Evolutionary conservation across 805 yeast species (phyloP).

Genomic region (Lipomyces yamadae): DNA sequence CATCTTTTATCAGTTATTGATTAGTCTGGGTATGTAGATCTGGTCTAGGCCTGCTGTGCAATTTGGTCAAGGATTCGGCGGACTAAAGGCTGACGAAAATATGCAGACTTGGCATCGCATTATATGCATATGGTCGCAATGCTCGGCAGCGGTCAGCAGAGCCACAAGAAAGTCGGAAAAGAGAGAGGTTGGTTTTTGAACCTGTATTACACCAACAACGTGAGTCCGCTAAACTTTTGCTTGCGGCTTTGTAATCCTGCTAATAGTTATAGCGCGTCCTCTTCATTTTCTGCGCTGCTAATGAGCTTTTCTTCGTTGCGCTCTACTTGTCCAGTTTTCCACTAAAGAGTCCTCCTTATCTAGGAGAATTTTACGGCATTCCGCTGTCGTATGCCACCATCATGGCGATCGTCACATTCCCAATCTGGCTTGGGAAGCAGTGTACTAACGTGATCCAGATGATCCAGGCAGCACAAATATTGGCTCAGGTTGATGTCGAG

Average conservation of each 20-base stretch:
- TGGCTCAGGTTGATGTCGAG: slow-evolving; percentile 78
- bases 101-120: slow-evolving; percentile 74
- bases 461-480: slow-evolving; percentile 77
- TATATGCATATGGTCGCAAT: slow-evolving; percentile 99
- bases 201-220: slow-evolving; percentile 84
- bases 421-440: slow-evolving; percentile 91
- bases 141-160: slow-evolving; percentile 72
- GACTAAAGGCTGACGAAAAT: not conserved
- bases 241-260: not conserved
- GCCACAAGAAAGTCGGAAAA: slow-evolving; percentile 82
- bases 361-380: slow-evolving; percentile 42
- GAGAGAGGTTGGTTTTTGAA: slow-evolving; percentile 73
- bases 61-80: not conserved
- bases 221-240: slow-evolving; percentile 19
- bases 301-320: slow-evolving; percentile 91
- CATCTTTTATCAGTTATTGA: slow-evolving; percentile 77
- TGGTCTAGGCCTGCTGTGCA: not conserved
- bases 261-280: slow-evolving; percentile 54
- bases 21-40: slow-evolving; percentile 55
- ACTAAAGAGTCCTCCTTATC: slow-evolving; percentile 50
- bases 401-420: slow-evolving; percentile 66
- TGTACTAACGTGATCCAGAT: slow-evolving; percentile 86
- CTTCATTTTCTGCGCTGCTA: slow-evolving; percentile 88
- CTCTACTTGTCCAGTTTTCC: slow-evolving; percentile 76
- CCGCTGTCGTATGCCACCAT: slow-evolving; percentile 64